Percentiles rank a stretch among this genome's conserved stretches.
These are phyloP conservation scores for Vicia faba DNA, from an alignment of 306 rosid species.

Conservation along the genomic window DNA sequence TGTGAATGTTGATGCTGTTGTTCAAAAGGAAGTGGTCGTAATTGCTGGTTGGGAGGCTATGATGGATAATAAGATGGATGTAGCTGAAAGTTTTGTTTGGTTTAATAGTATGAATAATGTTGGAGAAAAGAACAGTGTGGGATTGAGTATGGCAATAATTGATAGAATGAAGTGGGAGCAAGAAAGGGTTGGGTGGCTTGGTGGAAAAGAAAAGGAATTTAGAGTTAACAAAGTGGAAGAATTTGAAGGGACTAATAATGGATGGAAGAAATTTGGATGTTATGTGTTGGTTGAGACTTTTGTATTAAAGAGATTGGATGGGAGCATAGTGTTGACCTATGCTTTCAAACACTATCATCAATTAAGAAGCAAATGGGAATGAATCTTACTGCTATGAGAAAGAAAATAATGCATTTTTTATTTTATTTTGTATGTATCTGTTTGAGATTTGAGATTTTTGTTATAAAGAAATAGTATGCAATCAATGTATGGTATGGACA, in stretches of 20 bases:
- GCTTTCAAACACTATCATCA: constrained; percentile 52
- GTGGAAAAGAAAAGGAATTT: constrained; percentile 39
- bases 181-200: constrained; percentile 46
- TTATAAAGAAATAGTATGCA: constrained; percentile 57
- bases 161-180: constrained; percentile 68
- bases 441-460: constrained; percentile 61
- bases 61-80: neutral
- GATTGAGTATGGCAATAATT: constrained; percentile 53
- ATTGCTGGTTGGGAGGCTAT: constrained; percentile 45
- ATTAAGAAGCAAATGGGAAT: constrained; percentile 64
- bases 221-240: constrained; percentile 52
- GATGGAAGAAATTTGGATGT: constrained; percentile 67
- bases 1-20: constrained; percentile 54
- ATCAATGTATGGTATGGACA: constrained; percentile 45
- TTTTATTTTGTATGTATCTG: neutral
- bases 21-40: constrained; percentile 48
- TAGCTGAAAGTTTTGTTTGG: constrained; percentile 48
- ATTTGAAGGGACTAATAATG: constrained; percentile 44
- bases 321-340: constrained; percentile 48
- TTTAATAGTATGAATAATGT: constrained; percentile 46
- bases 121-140: constrained; percentile 49
- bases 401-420: constrained; percentile 3
- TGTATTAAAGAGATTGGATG: constrained; percentile 58
- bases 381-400: constrained; percentile 7
- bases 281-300: constrained; percentile 67